Evolutionary conservation across 257 asterid species (phyloP), one percentile per base, ranked within the genome.

Genomic region (Solanum chiquidenum): DNA sequence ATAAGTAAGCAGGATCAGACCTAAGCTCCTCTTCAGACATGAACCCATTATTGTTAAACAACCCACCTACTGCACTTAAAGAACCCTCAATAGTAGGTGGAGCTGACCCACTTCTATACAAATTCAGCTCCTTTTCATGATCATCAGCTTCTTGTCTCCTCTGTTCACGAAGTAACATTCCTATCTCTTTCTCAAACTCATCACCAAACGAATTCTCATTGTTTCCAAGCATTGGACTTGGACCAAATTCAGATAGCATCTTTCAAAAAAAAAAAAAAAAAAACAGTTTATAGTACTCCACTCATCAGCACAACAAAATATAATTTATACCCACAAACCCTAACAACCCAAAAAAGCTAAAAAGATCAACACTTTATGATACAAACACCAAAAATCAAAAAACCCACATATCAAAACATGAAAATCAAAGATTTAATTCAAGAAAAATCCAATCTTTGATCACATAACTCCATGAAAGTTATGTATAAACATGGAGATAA

Each of bases 31-130:
- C 99, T 90, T 97, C 99, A 5, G 99, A 92, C 89, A 89, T 88
- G 89, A 95, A 94, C 34, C 93, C 98, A 92, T 91, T 93, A 42
- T 94, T 94, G 89, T 91, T 93, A 87, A 94, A 92, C 89, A 97
- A 88, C 72, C 99, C 99, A 85, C 98, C 99, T 77, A 96, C 96
- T 29, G 99, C 98, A 89, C 80, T 97, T 86, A 96, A 75, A 8
- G 99, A 97, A 79, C 99, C 98, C 89, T 97, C 99, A 71, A 97
- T 96, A 84, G 99, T 97, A 38, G 99, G 99, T 21, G 99, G 99
- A 74, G 99, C 99, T 29, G 99, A 97, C 83, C 99, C 99, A 90
- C 99, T 97, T 91, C 99, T 93, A 83, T 88, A 97, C 93, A 97
- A 90, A 91, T 96, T 97, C 89, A 95, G 94, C 93, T 97, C 99